Evolutionary conservation across 2,329 filamentous ascomycete genomes (phyloP), one percentile per base, ranked within the genome.

Genomic region (Fusarium sp.): DNA sequence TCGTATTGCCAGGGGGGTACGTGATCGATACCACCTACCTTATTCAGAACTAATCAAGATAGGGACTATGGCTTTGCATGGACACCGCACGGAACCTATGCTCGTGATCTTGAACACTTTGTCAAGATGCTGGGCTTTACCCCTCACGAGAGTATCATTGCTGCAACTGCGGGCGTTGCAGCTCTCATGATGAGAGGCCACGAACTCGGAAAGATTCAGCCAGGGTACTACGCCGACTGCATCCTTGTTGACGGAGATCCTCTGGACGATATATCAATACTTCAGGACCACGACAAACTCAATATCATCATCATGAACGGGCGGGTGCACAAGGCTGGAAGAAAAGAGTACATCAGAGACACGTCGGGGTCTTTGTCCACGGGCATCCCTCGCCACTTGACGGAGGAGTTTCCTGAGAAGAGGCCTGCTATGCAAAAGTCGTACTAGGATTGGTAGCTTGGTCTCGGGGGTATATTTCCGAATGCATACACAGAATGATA

Each of bases 21-120:
- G 66, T 35, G 22, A 47, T 47, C 5, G 20, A 58, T 16, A 13
- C 16, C 18, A 27, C 33, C 14, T 40, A 35, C 22, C 29, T 31
- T 11, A 10, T 45, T 45, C 16, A 40, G 33, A 18, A n/a, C 54
- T 58, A 18, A 58, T 33, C 33, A 8, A 45, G 10, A 4, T 45
- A 72, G 73, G 29, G 71, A 66, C 14, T 66, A 54, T 38, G 63
- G 64, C 0, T 69, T 69, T 50, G 63, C 69, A 1, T 71, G 69
- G 64, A 65, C 70, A 5, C 65, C 68, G 25, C 65, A 74, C 20
- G 68, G 68, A 5, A 68, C 63, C 6, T 67, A 71, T 52, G 65
- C 66, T 10, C 20, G 68, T 6, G 66, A 74, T 40, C 65, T 74
- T n/a, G 71, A 74, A 42, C 68, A 74, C 25, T 74, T 74, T 29